These are phyloP conservation scores for Vaccinium vitisidaea DNA, from an alignment of 148 eudicot species.

Conservation along the genomic window DNA sequence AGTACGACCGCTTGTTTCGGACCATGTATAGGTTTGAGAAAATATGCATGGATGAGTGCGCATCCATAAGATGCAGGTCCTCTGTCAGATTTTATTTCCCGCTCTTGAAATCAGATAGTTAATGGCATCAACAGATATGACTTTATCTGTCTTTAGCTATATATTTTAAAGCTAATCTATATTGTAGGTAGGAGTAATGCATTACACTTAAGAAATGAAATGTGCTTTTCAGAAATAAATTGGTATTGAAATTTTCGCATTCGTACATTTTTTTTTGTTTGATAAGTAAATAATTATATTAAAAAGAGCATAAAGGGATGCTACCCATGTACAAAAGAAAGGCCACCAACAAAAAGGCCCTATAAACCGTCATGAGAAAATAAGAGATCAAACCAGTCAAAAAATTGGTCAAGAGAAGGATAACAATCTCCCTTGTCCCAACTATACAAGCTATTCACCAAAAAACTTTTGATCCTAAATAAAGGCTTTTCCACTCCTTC, in stretches of 20 bases:
- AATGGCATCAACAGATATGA: not conserved
- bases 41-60: not conserved
- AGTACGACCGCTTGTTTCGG: not conserved
- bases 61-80: not conserved
- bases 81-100: not conserved
- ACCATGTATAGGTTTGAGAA: not conserved
- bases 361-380: too few species aligned
- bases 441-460: too few species aligned
- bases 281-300: too few species aligned
- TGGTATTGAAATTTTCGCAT: not conserved
- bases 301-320: too few species aligned
- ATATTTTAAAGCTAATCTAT: not conserved
- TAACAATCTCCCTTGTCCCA: too few species aligned
- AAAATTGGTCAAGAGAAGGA: too few species aligned
- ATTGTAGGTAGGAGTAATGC: not conserved
- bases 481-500: too few species aligned
- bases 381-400: too few species aligned
- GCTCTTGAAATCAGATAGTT: conserved; percentile 1
- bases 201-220: not conserved
- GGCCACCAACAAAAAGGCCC: too few species aligned
- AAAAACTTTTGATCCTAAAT: too few species aligned
- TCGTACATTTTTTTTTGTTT: too few species aligned
- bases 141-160: not conserved
- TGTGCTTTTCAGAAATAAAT: not conserved
- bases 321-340: too few species aligned